Conservation (phyloP, 176 grass and related monocot genomes). For the Aegilops speltoides region DNA sequence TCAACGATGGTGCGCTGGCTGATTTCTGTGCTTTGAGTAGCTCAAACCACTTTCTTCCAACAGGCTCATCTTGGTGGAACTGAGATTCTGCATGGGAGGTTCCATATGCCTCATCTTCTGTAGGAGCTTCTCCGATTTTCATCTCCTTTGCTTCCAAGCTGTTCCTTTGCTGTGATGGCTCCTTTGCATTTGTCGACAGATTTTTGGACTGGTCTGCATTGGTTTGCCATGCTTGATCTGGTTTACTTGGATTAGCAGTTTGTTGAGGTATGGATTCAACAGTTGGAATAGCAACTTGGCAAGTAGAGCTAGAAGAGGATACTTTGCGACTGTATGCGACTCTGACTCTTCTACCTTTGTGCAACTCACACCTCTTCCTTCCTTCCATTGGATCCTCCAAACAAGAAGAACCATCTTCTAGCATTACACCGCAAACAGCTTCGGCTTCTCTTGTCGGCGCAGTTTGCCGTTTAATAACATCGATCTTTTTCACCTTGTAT, state of each 20-base stretch:
- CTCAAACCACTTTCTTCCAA: constrained; percentile 54
- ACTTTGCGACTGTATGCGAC: neutral
- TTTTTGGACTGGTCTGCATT: neutral
- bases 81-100: constrained; percentile 15
- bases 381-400: constrained; percentile 48
- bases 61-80: neutral
- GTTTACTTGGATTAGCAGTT: constrained; percentile 8
- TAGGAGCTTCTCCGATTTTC: constrained; percentile 20
- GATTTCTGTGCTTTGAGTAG: constrained; percentile 33
- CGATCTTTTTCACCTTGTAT: constrained; percentile 48
- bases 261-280: neutral
- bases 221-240: neutral
- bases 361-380: constrained; percentile 85
- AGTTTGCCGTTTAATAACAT: constrained; percentile 29
- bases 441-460: constrained; percentile 18
- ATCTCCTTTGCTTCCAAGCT: constrained; percentile 3
- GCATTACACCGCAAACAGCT: constrained; percentile 55
- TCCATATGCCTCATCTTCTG: neutral
- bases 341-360: constrained; percentile 71
- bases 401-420: constrained; percentile 65
- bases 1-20: neutral
- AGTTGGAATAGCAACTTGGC: constrained; percentile 17
- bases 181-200: neutral
- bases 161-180: constrained; percentile 8
- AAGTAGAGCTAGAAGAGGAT: constrained; percentile 13